Evolutionary conservation across 2,329 filamentous ascomycete species (phyloP), one percentile per base, ranked within the genome.

Genomic region (Hypoxylon sp.): DNA sequence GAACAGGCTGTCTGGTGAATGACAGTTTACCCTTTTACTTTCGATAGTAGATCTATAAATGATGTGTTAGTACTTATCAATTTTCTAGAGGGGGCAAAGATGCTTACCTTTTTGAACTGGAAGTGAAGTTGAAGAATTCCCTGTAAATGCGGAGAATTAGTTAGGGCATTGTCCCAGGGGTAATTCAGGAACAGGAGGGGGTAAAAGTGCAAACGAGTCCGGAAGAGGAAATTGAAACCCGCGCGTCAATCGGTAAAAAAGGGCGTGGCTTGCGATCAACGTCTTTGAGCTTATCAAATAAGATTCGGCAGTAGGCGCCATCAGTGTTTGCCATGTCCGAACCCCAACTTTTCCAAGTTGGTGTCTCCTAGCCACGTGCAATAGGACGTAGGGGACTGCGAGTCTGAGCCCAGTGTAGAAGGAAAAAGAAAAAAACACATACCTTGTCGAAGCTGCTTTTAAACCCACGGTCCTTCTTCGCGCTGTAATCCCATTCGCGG

Each of bases 401-500:
- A 51, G 42, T 27, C 49, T 51, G 35, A 66, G 62, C 35, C 54
- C 56, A 14, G 56, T 40, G 44, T 27, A 10, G 1, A 30, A 56
- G 13, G 30, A 8, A 35, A n/a, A 17, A 25, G 64, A 60, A 49
- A 27, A 14, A 44, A n/a, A 2, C n/a, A 82, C 88, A 72, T 89
- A 96, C 94, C 90, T 97, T 98, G 82, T 99, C 96, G 80, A 98
- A 99, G 71, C 92, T 97, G 81, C 95, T 98, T 79, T 89, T 95
- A 82, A 98, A 99, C 0, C 96, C 97, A 66, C 96, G 89, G 76
- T 99, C 96, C 75, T 91, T 89, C 82, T 98, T 98, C 2, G 95
- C 93, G 79, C 94, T 97, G 79, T 98, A 99, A 81, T 99, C 96
- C 96, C 96, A 99, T 81, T 99, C 96, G 72, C 96, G 95, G 81